phyloP scores from a whole-genome alignment of 2,329 filamentous ascomycete species.

The Raffaelea deltoideospora region DNA sequence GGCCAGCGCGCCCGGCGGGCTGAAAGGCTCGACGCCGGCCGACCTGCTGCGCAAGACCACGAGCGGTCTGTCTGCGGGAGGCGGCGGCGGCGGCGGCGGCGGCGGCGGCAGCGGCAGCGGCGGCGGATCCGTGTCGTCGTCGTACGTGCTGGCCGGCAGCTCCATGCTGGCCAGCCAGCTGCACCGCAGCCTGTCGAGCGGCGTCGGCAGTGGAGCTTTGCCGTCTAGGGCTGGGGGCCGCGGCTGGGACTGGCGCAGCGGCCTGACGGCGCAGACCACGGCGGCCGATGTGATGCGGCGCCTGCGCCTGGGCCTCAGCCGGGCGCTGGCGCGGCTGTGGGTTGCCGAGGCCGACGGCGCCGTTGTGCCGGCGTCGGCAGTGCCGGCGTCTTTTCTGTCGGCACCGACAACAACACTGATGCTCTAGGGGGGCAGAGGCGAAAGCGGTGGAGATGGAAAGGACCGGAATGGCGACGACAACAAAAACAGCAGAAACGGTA shows the following conservation, averaged over 20 bases:
- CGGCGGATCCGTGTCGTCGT: conserved; percentile 21
- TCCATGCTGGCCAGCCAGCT: conserved; percentile 52
- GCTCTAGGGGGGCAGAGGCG: background rate
- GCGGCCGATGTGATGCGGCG: conserved; percentile 58
- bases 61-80: too few species aligned
- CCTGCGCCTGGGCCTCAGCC: conserved; percentile 58
- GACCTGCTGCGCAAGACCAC: conserved; percentile 47
- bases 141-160: conserved; percentile 59
- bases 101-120: background rate
- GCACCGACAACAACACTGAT: too few species aligned
- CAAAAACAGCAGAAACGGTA: background rate
- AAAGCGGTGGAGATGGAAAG: background rate
- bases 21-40: conserved; percentile 46
- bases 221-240: conserved; percentile 29
- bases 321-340: conserved; percentile 58
- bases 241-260: conserved; percentile 42
- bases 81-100: background rate
- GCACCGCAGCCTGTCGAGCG: conserved; percentile 38
- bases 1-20: conserved; percentile 43
- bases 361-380: background rate
- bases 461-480: background rate
- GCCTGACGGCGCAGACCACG: conserved; percentile 38
- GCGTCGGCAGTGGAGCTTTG: background rate
- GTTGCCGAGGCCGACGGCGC: conserved; percentile 43
- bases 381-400: too few species aligned